A percentile compares a stretch with the other conserved stretches of the same genome.
These are phyloP conservation scores for Pueraria montana DNA, from an alignment of 306 rosid species.

Conservation along the genomic window DNA sequence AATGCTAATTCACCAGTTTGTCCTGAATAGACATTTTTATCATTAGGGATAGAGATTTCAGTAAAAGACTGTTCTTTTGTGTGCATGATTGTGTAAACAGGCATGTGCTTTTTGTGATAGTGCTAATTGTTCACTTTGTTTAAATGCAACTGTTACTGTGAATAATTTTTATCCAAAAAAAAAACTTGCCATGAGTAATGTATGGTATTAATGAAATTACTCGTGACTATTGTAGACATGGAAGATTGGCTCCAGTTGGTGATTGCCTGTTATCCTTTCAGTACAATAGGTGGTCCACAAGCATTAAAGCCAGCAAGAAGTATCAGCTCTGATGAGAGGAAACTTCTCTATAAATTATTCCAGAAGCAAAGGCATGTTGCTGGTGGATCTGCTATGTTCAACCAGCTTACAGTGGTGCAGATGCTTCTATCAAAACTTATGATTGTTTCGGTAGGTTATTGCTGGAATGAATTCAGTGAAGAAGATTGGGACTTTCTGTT, in stretches of 20 bases:
- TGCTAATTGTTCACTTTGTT: slow-evolving; percentile 38
- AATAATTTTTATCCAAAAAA: slow-evolving; percentile 12
- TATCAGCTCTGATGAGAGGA: slow-evolving; percentile 68
- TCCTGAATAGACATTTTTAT: slow-evolving; percentile 10
- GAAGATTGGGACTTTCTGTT: slow-evolving; percentile 93
- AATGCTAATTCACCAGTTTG: slow-evolving; percentile 13
- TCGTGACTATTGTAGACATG: slow-evolving; percentile 69
- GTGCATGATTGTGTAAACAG: slow-evolving; percentile 12
- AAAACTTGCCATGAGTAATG: slow-evolving; percentile 6
- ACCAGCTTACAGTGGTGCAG: slow-evolving; percentile 79
- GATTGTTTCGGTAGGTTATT: slow-evolving; percentile 87
- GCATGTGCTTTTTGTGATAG: slow-evolving; percentile 21
- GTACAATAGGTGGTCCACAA: slow-evolving; percentile 61
- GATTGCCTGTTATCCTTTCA: slow-evolving; percentile 85
- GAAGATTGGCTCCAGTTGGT: slow-evolving; percentile 90
- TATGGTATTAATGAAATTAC: slow-evolving; percentile 36
- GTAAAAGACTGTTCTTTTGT: not conserved
- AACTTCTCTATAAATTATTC: slow-evolving; percentile 73
- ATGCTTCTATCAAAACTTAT: slow-evolving; percentile 82
- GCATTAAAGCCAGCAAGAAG: slow-evolving; percentile 70
- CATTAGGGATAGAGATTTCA: not conserved
- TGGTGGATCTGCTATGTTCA: slow-evolving; percentile 61
- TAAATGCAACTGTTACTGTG: slow-evolving; percentile 30
- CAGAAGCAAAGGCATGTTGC: slow-evolving; percentile 81
- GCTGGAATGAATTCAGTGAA: slow-evolving; percentile 81